phyloP scores from a whole-genome alignment of 257 asterid species.

The Nicotiana tomentosiformis region DNA sequence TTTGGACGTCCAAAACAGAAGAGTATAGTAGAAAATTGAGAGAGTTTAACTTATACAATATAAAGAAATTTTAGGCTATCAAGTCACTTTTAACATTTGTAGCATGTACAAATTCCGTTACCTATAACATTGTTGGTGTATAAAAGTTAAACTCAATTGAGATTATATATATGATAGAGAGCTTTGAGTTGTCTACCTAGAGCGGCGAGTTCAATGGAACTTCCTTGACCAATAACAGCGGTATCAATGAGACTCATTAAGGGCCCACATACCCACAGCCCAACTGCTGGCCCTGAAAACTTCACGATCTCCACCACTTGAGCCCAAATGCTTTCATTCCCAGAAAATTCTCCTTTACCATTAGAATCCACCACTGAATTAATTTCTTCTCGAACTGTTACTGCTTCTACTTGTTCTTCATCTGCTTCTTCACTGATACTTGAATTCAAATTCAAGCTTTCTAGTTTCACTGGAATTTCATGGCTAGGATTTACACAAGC shows the following conservation, averaged over 20 bases:
- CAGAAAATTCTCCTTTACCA: constrained; percentile 36
- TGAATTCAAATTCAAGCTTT: not conserved
- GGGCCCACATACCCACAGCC: constrained; percentile 91
- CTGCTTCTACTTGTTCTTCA: constrained; percentile 10
- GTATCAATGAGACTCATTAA: constrained; percentile 95
- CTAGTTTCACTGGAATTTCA: constrained; percentile 18
- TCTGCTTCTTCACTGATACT: constrained; percentile 4
- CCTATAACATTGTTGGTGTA: too few species aligned
- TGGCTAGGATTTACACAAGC: constrained; percentile 40
- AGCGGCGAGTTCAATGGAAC: constrained; percentile 94
- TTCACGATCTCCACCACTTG: constrained; percentile 82
- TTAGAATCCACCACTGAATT: constrained; percentile 20
- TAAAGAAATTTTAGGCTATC: too few species aligned
- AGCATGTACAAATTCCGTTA: too few species aligned
- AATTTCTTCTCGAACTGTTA: constrained; percentile 16
- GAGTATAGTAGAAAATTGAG: not conserved
- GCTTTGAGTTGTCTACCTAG: constrained; percentile 37
- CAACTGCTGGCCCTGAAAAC: constrained; percentile 95
- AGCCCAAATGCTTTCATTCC: constrained; percentile 49
- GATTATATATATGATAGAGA: not conserved
- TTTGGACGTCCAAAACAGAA: not conserved
- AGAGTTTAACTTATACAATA: not conserved
- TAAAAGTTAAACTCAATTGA: too few species aligned
- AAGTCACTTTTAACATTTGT: too few species aligned
- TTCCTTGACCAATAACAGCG: constrained; percentile 87